Evolutionary conservation across 2,329 filamentous ascomycete genomes (phyloP).

Genomic region (Neofusicoccum ribis): DNA sequence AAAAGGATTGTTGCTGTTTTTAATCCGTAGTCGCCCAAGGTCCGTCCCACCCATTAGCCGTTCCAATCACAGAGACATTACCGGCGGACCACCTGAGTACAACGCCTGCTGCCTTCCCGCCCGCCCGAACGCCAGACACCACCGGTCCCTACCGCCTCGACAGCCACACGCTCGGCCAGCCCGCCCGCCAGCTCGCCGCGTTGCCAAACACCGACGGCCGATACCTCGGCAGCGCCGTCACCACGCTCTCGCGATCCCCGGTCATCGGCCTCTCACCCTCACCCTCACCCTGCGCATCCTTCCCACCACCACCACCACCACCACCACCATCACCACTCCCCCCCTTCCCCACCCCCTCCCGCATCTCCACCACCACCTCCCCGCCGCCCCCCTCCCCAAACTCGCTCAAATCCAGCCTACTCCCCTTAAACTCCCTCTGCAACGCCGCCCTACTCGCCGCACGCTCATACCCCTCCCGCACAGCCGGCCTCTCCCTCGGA

Average conservation of each 20-base stretch:
- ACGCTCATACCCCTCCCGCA: no score
- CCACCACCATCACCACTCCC: background rate
- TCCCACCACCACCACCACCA: background rate
- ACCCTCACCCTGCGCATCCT: background rate
- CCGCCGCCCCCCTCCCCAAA: no score
- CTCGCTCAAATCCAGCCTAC: no score
- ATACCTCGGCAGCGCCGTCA: constrained; percentile 9
- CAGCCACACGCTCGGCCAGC: constrained; percentile 1
- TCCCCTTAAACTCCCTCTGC: no score
- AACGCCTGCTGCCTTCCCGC: background rate
- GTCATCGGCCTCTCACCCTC: background rate
- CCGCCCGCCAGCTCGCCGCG: background rate
- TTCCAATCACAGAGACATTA: background rate
- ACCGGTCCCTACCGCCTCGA: background rate
- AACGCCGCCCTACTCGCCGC: no score
- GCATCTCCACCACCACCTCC: background rate
- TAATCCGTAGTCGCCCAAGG: no score
- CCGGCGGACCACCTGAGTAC: background rate
- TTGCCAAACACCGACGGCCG: constrained; percentile 8
- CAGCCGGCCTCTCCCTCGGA: no score
- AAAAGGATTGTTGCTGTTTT: background rate
- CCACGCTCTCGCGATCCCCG: background rate
- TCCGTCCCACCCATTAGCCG: background rate
- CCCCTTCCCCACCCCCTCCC: background rate
- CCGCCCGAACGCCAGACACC: background rate